Evolutionary conservation across 441 rosid species (phyloP), one percentile per base, ranked within the genome.

Genomic region (Monsonia emarginata): DNA sequence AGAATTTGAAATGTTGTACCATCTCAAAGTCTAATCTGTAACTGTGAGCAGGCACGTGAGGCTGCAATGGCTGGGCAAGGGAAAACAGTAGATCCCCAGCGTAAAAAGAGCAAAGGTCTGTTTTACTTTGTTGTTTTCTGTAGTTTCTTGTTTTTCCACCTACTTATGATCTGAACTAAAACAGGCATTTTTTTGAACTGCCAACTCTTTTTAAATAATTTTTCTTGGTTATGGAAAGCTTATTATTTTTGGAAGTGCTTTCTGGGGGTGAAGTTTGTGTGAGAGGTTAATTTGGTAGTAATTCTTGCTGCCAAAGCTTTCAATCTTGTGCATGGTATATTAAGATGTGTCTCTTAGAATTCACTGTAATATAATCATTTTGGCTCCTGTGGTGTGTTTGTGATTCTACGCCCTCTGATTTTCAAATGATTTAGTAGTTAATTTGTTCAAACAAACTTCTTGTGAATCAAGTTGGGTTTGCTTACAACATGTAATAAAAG

Each of bases 91-190:
- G 99, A 95, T 77, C 86, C 70, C 61, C 99, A 95, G 81, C 98
- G 99, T 38, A 87, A 85, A 83, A 91, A 87, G 76, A 83, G 98
- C 80, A 95, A 86, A 95, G 93, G 99, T 95, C 40, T 73, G 83
- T 73, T 10, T 63, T 75, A 54, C 57, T 22, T 42, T 27, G 16
- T 50, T 22, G 44, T 24, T 14, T 40, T 25, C 34, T 26, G 19
- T 19, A 24, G 14, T 62, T 27, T 46, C 22, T 65, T 67, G 5
- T 56, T 26, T 58, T n/a, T 1, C 24, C 25, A 61, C 31, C 42
- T 61, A 25, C 59, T 54, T 54, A 26, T 11, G 31, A 26, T 32
- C 26, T 57, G 21, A 8, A 25, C 61, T 26, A 27, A 57, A 57
- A 27, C 61, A 56, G 25, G 31, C 18, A 0, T 56, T 3, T 56